A percentile compares a stretch with the other conserved stretches of the same genome.
Evolutionary conservation across 2,329 filamentous ascomycete species (phyloP).

Genomic region (Scedosporium minutisporum): DNA sequence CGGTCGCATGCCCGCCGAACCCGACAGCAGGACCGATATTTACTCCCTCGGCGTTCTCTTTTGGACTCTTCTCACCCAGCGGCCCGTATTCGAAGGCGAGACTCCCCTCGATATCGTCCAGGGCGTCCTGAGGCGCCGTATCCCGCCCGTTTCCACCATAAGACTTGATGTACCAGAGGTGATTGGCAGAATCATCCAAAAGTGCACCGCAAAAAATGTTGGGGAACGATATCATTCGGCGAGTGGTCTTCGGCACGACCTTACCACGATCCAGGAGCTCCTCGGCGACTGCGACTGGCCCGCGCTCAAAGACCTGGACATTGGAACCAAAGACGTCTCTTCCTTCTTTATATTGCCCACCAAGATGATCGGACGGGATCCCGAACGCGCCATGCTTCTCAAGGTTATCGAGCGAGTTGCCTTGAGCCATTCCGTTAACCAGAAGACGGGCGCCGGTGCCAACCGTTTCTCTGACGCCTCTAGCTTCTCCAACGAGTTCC

Average conservation of each 20-base stretch:
- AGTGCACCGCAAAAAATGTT: slow-evolving; percentile 84
- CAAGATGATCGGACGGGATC: slow-evolving; percentile 68
- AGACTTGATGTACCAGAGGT: slow-evolving; percentile 78
- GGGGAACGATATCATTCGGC: slow-evolving; percentile 83
- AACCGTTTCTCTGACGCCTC: slow-evolving; percentile 45
- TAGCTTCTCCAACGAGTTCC: slow-evolving; percentile 38
- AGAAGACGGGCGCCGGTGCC: slow-evolving; percentile 24
- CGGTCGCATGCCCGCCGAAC: slow-evolving; percentile 82
- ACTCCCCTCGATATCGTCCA: slow-evolving; percentile 86
- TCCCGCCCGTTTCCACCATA: slow-evolving; percentile 66
- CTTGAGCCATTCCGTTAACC: slow-evolving; percentile 46
- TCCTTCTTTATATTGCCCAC: slow-evolving; percentile 84
- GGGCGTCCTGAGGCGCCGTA: slow-evolving; percentile 69
- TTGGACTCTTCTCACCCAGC: slow-evolving; percentile 74
- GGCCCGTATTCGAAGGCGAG: slow-evolving; percentile 68
- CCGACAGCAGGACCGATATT: slow-evolving; percentile 85
- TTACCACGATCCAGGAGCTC: slow-evolving; percentile 63
- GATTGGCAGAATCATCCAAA: slow-evolving; percentile 73
- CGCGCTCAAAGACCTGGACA: slow-evolving; percentile 62
- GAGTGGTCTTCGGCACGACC: slow-evolving; percentile 74
- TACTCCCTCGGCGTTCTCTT: slow-evolving; percentile 86
- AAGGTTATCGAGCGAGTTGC: slow-evolving; percentile 69
- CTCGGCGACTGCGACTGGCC: slow-evolving; percentile 65
- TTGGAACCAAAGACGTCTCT: slow-evolving; percentile 78
- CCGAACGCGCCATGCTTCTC: slow-evolving; percentile 61